phyloP scores from a whole-genome alignment of 768 basidiomycete genomes.

The Tephrocybe sp. region DNA sequence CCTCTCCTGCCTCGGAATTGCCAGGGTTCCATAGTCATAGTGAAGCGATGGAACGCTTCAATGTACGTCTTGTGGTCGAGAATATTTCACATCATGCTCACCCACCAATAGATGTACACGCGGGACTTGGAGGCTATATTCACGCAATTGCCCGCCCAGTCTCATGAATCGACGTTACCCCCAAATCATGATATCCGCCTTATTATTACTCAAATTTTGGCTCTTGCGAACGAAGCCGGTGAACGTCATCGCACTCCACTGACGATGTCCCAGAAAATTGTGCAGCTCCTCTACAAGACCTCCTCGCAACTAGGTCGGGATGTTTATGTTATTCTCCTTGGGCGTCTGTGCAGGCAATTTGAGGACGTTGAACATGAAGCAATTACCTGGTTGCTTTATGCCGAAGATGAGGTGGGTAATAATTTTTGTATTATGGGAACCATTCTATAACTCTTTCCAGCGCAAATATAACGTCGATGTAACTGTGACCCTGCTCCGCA shows the following conservation, averaged over 20 bases:
- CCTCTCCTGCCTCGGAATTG: constrained; percentile 64
- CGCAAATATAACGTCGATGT: constrained; percentile 97
- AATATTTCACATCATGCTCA: not conserved
- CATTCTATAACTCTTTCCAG: constrained; percentile 34
- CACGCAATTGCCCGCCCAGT: constrained; percentile 67
- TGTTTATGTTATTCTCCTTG: constrained; percentile 86
- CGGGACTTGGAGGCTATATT: constrained; percentile 82
- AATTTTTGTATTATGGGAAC: constrained; percentile 1
- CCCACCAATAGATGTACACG: constrained; percentile 31
- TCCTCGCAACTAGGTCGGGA: constrained; percentile 84
- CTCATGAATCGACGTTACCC: constrained; percentile 62
- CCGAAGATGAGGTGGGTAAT: constrained; percentile 85
- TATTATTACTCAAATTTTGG: constrained; percentile 79
- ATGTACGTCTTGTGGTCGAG: constrained; percentile 39
- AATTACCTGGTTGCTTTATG: constrained; percentile 92
- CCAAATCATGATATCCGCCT: constrained; percentile 85
- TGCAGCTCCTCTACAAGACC: constrained; percentile 92
- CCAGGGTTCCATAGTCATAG: constrained; percentile 56
- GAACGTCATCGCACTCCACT: constrained; percentile 87
- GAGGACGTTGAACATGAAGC: constrained; percentile 96
- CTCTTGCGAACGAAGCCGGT: constrained; percentile 73
- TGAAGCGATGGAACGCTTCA: constrained; percentile 89
- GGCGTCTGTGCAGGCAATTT: constrained; percentile 84
- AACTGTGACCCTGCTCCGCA: constrained; percentile 83
- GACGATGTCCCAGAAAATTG: constrained; percentile 94